phyloP scores from a whole-genome alignment of 169 alveolate species.

The Plasmodium cynomolgi region DNA sequence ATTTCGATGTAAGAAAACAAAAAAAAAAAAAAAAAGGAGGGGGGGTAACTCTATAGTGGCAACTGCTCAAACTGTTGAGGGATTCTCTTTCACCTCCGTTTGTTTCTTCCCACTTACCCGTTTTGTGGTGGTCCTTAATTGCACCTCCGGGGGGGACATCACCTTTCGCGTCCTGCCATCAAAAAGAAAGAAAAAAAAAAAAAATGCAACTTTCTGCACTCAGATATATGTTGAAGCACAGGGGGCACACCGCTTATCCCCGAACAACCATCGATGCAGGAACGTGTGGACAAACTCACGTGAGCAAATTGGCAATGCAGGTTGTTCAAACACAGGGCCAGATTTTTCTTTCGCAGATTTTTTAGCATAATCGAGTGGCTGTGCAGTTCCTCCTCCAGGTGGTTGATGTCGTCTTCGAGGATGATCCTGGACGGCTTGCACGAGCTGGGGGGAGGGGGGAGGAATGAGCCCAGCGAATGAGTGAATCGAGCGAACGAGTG shows the following conservation, averaged over 20 bases:
- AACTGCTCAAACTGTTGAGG: neutral
- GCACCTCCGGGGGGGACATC: neutral
- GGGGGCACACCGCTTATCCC: neutral
- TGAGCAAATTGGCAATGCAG: constrained; percentile 21
- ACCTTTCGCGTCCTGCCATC: neutral
- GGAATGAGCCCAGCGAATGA: neutral
- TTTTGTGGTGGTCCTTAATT: neutral
- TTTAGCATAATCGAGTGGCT: constrained; percentile 41
- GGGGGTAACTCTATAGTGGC: neutral
- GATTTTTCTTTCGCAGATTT: constrained; percentile 55
- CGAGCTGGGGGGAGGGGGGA: neutral
- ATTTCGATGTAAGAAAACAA: neutral
- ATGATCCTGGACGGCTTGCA: constrained; percentile 51
- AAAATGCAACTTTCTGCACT: neutral
- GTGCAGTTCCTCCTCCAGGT: constrained; percentile 57
- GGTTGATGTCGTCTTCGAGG: constrained; percentile 48
- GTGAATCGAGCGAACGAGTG: neutral
- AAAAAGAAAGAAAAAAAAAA: neutral
- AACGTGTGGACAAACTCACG: neutral
- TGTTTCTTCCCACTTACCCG: neutral
- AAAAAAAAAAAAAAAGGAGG: neutral
- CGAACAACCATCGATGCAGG: neutral
- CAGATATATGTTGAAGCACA: neutral
- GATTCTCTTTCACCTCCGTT: neutral
- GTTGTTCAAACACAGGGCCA: constrained; percentile 1